phyloP scores from a whole-genome alignment of 352 stramenopile genomes.

The Phytophthora syringae region DNA sequence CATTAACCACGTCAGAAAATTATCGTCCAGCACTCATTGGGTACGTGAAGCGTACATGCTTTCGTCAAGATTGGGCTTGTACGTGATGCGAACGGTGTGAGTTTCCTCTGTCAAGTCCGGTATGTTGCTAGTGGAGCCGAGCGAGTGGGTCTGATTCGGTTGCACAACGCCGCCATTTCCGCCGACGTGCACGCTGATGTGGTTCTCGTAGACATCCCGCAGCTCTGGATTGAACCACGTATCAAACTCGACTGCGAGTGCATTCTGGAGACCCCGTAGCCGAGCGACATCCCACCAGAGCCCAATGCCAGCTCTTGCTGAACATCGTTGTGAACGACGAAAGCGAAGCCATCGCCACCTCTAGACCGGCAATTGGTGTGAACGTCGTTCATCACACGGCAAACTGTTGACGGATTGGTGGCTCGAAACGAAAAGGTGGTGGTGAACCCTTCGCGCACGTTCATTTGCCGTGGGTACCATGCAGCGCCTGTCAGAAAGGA shows the following conservation, averaged over 20 bases:
- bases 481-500: conserved; percentile 82
- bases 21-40: neutral
- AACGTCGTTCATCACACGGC: conserved; percentile 88
- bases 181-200: conserved; percentile 88
- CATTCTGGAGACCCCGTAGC: conserved; percentile 90
- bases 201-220: conserved; percentile 92
- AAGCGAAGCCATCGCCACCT: conserved; percentile 80
- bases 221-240: conserved; percentile 92
- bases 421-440: conserved; percentile 88
- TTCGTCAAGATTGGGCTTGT: conserved; percentile 76
- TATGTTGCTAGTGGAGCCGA: conserved; percentile 74
- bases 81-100: conserved; percentile 75
- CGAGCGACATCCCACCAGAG: conserved; percentile 71
- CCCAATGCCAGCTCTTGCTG: conserved; percentile 67
- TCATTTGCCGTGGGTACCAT: conserved; percentile 92
- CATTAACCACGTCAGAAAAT: conserved; percentile 20
- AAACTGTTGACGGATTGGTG: conserved; percentile 86
- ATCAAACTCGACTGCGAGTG: conserved; percentile 92
- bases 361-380: conserved; percentile 84
- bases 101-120: conserved; percentile 82
- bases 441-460: conserved; percentile 92
- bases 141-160: conserved; percentile 80
- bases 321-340: conserved; percentile 86
- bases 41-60: conserved; percentile 46
- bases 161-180: conserved; percentile 41